Evolutionary conservation across 2,329 filamentous ascomycete species (phyloP).

Genomic region (Ophiosphaerella herpotricha): DNA sequence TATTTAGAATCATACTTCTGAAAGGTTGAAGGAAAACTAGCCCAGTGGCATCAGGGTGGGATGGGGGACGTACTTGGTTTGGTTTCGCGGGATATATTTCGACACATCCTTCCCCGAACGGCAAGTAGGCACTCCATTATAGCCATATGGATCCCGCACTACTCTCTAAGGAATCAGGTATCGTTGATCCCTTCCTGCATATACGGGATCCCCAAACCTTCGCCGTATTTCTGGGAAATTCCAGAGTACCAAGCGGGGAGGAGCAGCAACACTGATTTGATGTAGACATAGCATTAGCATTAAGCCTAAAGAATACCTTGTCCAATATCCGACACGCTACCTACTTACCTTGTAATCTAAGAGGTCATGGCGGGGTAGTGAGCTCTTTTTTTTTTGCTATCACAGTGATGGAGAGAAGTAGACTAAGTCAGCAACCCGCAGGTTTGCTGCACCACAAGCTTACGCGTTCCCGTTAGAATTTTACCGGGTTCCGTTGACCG

Average conservation of each 20-base stretch:
- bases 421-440: constrained; percentile 28
- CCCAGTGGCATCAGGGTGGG: background rate
- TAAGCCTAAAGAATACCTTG: constrained; percentile 5
- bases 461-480: constrained; percentile 29
- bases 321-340: constrained; percentile 2
- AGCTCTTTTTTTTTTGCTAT: constrained; percentile 11
- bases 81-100: constrained; percentile 15
- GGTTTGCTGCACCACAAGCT: constrained; percentile 27
- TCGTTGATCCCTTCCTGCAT: constrained; percentile 15
- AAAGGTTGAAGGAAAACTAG: too few relatives aligned
- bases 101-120: constrained; percentile 29
- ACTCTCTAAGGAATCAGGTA: constrained; percentile 14
- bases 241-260: background rate
- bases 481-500: background rate
- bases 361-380: constrained; percentile 6
- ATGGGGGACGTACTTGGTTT: constrained; percentile 17
- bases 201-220: constrained; percentile 10
- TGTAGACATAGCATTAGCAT: background rate
- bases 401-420: constrained; percentile 13
- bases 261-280: constrained; percentile 3
- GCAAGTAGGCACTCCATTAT: constrained; percentile 19
- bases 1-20: too few relatives aligned
- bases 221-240: constrained; percentile 6
- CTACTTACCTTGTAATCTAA: constrained; percentile 2
- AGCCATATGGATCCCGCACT: constrained; percentile 19